These are phyloP conservation scores for Globisporangium canariense DNA, from an alignment of 352 stramenopile genomes.

Conservation along the genomic window DNA sequence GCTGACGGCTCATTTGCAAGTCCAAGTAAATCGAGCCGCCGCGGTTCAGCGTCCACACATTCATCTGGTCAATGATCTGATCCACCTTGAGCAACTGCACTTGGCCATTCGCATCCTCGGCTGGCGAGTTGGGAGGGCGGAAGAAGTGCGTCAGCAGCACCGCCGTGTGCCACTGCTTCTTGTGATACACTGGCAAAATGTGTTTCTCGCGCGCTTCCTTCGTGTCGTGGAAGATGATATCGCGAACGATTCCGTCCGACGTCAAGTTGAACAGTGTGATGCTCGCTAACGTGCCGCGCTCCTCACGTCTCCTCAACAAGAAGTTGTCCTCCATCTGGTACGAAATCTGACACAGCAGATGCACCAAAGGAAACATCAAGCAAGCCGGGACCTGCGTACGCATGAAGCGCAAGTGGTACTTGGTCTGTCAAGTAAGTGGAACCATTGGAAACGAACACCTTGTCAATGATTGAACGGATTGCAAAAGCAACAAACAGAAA, in stretches of 20 bases:
- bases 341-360: conserved; percentile 84
- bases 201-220: conserved; percentile 85
- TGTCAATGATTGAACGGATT: conserved; percentile 5
- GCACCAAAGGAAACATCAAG: conserved; percentile 82
- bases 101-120: conserved; percentile 69
- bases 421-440: conserved; percentile 40
- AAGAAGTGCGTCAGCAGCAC: conserved; percentile 86
- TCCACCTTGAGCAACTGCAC: conserved; percentile 84
- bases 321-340: conserved; percentile 88
- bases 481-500: not conserved
- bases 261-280: conserved; percentile 84
- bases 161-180: conserved; percentile 84
- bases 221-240: conserved; percentile 85
- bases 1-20: conserved; percentile 83
- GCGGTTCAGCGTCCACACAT: conserved; percentile 79
- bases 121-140: conserved; percentile 60
- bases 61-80: conserved; percentile 88
- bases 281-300: conserved; percentile 75
- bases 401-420: conserved; percentile 82
- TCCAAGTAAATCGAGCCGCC: conserved; percentile 85
- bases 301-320: conserved; percentile 71
- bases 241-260: conserved; percentile 81
- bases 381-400: conserved; percentile 73
- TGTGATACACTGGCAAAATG: conserved; percentile 80
- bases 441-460: not conserved